Base-by-base conservation (phyloP, 441 rosid species). In the Erysimum pusillum region DNA sequence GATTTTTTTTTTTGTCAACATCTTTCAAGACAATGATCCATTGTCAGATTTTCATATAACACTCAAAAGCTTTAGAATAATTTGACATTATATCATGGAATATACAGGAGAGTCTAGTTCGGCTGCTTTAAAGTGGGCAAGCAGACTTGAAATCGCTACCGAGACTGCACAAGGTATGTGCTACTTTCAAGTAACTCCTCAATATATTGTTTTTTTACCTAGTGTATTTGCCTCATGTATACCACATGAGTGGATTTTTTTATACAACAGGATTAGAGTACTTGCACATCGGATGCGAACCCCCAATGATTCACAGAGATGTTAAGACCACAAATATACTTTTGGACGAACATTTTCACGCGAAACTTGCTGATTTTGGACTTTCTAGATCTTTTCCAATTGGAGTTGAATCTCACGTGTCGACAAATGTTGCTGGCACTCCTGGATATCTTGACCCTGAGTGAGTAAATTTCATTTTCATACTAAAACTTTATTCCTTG, bases 361-460 rank as follows among this genome's bases (percentile, higher is more conserved):
- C 82, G 0, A 85, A 85, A 35, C 11, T 83, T 7, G 82, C 81
- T 0, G 81, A 83, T 74, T 85, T 71, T 79, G 88, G 86, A 1
- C 74, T 83, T 13, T 79, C 88, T 0, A 74, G 69, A 62, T 22
- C 44, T 28, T 73, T 79, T 17, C 78, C 78, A 1, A 5, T 36
- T 4, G 83, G 79, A 48, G 49, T 17, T 60, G 76, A 45, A n/a
- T 14, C 36, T 60, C 69, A 83, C 1, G 41, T 76, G 2, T 69
- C 76, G 0, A 79, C 86, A 25, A 12, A 41, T 25, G 72, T 82
- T 48, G 79, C 66, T 36, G 85, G 83, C 1, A 79, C 84, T 1
- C 82, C 73, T 6, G 83, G 83, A 5, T 85, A 80, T 32, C 75
- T 85, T 38, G 84, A 85, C 7, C 85, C 84, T 12, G 83, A 83